Percentiles rank a stretch among this genome's conserved stretches.
Evolutionary conservation across 202 grass and related monocot genomes (phyloP).

Genomic region (Eragrostis tef): DNA sequence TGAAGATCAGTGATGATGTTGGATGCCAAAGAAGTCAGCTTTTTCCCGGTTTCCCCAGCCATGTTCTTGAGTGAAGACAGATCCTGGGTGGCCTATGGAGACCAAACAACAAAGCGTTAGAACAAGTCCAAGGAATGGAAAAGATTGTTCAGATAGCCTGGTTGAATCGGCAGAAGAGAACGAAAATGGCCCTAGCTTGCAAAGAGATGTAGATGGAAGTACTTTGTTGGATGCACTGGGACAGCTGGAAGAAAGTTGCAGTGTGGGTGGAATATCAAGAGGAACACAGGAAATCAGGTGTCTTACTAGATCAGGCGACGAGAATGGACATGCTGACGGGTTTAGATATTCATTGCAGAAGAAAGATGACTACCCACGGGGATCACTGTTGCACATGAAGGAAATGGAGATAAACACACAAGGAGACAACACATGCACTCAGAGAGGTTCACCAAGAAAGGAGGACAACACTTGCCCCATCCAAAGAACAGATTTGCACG

Average conservation of each 20-base stretch:
- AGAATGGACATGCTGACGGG: conserved; percentile 5
- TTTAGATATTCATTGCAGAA: background rate
- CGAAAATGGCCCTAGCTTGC: conserved; percentile 8
- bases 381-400: background rate
- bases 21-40: conserved; percentile 84
- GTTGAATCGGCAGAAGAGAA: background rate
- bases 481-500: background rate
- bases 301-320: background rate
- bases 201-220: conserved; percentile 32
- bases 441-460: background rate
- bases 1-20: conserved; percentile 89
- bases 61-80: conserved; percentile 91
- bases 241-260: conserved; percentile 20
- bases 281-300: conserved; percentile 8
- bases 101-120: background rate
- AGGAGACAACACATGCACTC: background rate
- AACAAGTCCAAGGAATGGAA: conserved; percentile 7
- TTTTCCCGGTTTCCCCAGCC: conserved; percentile 86
- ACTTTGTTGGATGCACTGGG: conserved; percentile 8
- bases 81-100: conserved; percentile 75
- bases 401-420: conserved; percentile 17
- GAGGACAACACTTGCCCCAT: background rate
- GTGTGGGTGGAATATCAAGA: conserved; percentile 12
- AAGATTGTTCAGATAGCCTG: background rate
- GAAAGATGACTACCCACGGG: background rate